Evolutionary conservation across 371 early-diverging fungal genomes (phyloP).

Genomic region (Apophysomyces trapeziformis): DNA sequence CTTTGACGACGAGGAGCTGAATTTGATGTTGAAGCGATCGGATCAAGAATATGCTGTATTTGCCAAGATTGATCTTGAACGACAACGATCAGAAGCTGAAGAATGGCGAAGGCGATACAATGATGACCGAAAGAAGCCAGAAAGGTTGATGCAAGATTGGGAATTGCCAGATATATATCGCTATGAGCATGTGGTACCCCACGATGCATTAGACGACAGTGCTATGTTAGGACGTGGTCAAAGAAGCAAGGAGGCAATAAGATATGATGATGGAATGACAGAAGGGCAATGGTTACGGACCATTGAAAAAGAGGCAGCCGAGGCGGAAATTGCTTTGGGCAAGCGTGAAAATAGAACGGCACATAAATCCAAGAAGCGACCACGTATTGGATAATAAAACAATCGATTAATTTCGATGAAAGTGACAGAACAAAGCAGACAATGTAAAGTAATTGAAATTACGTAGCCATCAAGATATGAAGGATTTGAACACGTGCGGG

Average conservation of each 20-base stretch:
- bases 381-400: slow-evolving; percentile 11
- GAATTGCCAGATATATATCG: slow-evolving; percentile 90
- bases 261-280: slow-evolving; percentile 86
- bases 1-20: slow-evolving; percentile 77
- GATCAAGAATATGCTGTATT: slow-evolving; percentile 52
- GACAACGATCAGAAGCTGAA: slow-evolving; percentile 42
- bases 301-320: slow-evolving; percentile 7
- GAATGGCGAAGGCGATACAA: slow-evolving; percentile 42
- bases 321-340: slow-evolving; percentile 4
- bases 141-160: slow-evolving; percentile 80
- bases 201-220: neutral
- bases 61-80: slow-evolving; percentile 53
- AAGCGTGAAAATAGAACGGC: neutral
- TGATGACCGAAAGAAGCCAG: slow-evolving; percentile 54
- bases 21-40: slow-evolving; percentile 50
- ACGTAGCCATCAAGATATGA: neutral
- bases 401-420: neutral
- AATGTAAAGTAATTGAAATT: neutral
- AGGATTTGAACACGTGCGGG: slow-evolving; percentile 5
- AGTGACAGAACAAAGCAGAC: neutral
- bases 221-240: slow-evolving; percentile 54
- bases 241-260: slow-evolving; percentile 62
- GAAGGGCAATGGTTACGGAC: slow-evolving; percentile 81
- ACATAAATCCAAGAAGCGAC: slow-evolving; percentile 14
- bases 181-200: slow-evolving; percentile 54